Evolutionary conservation across 345 rosid genomes (phyloP).

Genomic region (Turnera subulata): DNA sequence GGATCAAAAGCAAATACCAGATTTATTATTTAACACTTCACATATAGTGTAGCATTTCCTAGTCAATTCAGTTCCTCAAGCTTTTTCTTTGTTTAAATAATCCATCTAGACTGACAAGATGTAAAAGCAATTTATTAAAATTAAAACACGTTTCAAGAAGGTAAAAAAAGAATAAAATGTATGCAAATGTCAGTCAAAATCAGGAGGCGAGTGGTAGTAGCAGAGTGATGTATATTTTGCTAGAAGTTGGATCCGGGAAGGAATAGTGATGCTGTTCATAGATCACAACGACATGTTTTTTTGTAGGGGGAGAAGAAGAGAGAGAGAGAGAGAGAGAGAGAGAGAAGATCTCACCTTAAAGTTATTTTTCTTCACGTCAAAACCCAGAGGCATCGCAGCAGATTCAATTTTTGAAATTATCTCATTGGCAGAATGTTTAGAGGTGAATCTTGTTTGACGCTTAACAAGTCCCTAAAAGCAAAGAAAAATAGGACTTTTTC

Average conservation of each 20-base stretch:
- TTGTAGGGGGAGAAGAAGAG: background rate
- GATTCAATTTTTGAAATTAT: conserved; percentile 86
- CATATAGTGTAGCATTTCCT: background rate
- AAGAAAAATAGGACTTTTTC: conserved; percentile 15
- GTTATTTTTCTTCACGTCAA: conserved; percentile 89
- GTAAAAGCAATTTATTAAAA: too few species aligned
- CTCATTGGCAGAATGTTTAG: conserved; percentile 79
- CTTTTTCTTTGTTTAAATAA: too few species aligned
- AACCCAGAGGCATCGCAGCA: conserved; percentile 84
- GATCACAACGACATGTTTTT: background rate
- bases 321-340: background rate
- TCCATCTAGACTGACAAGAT: too few species aligned
- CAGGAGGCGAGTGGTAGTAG: background rate
- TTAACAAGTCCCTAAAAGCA: conserved; percentile 74
- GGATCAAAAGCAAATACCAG: conserved; percentile 2
- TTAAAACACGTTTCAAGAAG: too few species aligned
- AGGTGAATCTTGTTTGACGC: conserved; percentile 89
- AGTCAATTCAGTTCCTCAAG: background rate
- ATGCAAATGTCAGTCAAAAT: background rate
- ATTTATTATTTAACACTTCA: conserved; percentile 1
- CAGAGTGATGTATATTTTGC: background rate
- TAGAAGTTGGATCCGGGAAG: background rate
- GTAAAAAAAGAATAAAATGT: too few species aligned
- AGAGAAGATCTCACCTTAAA: conserved; percentile 54
- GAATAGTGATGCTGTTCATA: background rate